phyloP scores from a whole-genome alignment of 2,329 filamentous ascomycete genomes.

The Diaporthe sp. region DNA sequence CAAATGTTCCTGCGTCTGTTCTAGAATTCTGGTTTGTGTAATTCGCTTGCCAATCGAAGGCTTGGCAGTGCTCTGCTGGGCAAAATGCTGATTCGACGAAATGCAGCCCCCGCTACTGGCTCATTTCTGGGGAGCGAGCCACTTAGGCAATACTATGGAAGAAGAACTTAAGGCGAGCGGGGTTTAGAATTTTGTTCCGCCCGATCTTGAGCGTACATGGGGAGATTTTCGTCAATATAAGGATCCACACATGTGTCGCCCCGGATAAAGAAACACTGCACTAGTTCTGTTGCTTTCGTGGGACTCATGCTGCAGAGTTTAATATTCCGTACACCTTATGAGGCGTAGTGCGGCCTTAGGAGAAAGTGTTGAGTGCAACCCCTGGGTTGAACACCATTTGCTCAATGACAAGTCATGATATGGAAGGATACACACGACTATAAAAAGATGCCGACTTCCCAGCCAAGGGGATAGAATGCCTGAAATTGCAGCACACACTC shows the following conservation, averaged over 20 bases:
- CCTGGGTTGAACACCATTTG: not conserved
- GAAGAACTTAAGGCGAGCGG: not conserved
- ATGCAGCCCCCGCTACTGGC: constrained; percentile 4
- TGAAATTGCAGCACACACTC: constrained; percentile 13
- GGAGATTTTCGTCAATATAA: constrained; percentile 1
- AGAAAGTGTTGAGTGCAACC: not conserved
- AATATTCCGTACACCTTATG: not conserved
- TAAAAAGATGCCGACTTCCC: constrained; percentile 3
- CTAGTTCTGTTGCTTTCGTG: not conserved
- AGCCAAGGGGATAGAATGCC: not conserved
- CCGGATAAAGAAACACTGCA: constrained; percentile 11
- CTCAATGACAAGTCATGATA: not conserved
- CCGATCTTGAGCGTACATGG: not conserved
- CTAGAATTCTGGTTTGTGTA: not conserved
- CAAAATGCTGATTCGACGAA: constrained; percentile 17
- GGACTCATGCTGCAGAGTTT: not conserved
- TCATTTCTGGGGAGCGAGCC: constrained; percentile 24
- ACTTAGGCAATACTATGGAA: constrained; percentile 23
- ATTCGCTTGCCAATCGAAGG: not conserved
- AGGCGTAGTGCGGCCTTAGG: not conserved
- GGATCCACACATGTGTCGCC: not conserved
- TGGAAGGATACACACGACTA: not conserved
- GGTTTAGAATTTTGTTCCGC: constrained; percentile 7
- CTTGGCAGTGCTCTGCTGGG: constrained; percentile 7
- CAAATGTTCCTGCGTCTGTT: not conserved